phyloP scores from a whole-genome alignment of 257 asterid genomes.

The Capsicum chinense region DNA sequence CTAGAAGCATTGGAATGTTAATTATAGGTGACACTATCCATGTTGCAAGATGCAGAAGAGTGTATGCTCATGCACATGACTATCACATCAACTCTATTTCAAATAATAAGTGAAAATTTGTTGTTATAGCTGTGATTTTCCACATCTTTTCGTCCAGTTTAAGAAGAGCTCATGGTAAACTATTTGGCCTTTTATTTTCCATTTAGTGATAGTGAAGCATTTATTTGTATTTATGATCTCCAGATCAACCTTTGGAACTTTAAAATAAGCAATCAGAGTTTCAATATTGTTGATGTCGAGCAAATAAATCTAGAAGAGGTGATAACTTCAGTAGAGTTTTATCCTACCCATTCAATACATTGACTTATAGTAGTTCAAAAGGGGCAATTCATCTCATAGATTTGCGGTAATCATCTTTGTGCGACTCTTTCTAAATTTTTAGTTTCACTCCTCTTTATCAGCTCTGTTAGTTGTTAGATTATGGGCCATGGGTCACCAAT shows the following conservation, averaged over 20 bases:
- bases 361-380: constrained; percentile 98
- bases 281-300: constrained; percentile 96
- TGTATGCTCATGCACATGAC: constrained; percentile 98
- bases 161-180: constrained; percentile 18
- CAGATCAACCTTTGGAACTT: constrained; percentile 98
- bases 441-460: not conserved
- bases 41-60: constrained; percentile 92
- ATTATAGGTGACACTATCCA: constrained; percentile 82
- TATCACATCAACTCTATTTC: constrained; percentile 98
- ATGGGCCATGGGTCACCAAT: too few relatives aligned
- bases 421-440: constrained; percentile 74
- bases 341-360: constrained; percentile 89
- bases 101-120: constrained; percentile 75
- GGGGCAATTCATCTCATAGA: constrained; percentile 98
- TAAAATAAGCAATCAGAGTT: constrained; percentile 94
- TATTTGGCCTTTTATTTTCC: constrained; percentile 31
- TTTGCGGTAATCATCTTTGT: constrained; percentile 95
- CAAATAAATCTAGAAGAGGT: constrained; percentile 99
- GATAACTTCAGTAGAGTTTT: constrained; percentile 98
- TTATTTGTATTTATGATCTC: constrained; percentile 97
- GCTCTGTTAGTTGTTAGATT: too few relatives aligned
- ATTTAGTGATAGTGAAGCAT: constrained; percentile 93
- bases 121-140: constrained; percentile 7
- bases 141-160: not conserved
- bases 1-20: not conserved